Evolutionary conservation across 495 filamentous ascomycete genomes (phyloP).

Genomic region (Aspergillus sclerotioniger): DNA sequence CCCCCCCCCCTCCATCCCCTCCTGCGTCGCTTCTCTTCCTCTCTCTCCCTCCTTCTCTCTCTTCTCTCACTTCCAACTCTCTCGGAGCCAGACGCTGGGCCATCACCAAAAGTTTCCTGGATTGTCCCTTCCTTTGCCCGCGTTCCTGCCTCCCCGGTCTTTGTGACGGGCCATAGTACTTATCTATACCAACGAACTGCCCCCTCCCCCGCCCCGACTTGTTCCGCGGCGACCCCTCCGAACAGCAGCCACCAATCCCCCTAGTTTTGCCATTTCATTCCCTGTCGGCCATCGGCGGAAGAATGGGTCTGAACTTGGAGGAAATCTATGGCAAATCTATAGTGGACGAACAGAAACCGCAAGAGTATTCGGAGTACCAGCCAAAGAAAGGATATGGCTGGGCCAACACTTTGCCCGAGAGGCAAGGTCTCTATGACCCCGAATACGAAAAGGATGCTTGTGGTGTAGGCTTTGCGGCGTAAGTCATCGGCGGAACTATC

Average conservation of each 20-base stretch:
- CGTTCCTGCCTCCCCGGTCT: slow-evolving; percentile 23
- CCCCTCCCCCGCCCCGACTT: slow-evolving; percentile 21
- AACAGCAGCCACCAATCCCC: slow-evolving; percentile 19
- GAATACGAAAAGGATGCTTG: slow-evolving; percentile 98
- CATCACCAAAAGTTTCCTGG: slow-evolving; percentile 8
- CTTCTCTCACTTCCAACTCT: slow-evolving; percentile 23
- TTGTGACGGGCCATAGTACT: slow-evolving; percentile 34
- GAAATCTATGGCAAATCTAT: slow-evolving; percentile 62
- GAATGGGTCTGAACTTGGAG: slow-evolving; percentile 68
- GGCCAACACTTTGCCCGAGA: slow-evolving; percentile 91
- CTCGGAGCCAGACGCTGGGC: slow-evolving; percentile 30
- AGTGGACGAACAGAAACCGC: slow-evolving; percentile 57
- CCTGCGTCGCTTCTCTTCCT: slow-evolving; percentile 18
- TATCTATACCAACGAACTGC: slow-evolving; percentile 15
- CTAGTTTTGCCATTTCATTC: slow-evolving; percentile 31
- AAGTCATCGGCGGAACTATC: slow-evolving; percentile 35
- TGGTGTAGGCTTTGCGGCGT: slow-evolving; percentile 99
- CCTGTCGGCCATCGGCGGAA: slow-evolving; percentile 52
- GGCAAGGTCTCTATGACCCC: slow-evolving; percentile 98
- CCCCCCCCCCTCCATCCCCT: slow-evolving; percentile 24
- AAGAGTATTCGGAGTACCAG: slow-evolving; percentile 80
- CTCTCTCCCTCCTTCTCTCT: slow-evolving; percentile 26
- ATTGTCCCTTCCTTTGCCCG: slow-evolving; percentile 22
- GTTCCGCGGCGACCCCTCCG: slow-evolving; percentile 21
- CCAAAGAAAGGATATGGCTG: slow-evolving; percentile 85